Evolutionary conservation across 2,329 filamentous ascomycete species (phyloP).

Genomic region (Penicillium vulpinum): DNA sequence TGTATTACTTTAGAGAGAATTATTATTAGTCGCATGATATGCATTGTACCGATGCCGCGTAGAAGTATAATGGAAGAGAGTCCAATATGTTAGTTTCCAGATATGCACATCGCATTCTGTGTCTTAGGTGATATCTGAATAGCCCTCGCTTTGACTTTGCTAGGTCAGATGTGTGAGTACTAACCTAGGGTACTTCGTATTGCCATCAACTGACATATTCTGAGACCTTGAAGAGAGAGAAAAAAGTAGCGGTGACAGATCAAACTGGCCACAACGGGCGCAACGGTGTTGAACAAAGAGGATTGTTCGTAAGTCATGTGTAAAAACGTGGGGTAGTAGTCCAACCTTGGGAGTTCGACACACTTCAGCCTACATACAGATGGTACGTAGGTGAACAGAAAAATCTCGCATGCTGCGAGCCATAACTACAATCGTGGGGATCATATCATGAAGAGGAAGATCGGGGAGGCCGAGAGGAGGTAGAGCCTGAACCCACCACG

Average conservation of each 20-base stretch:
- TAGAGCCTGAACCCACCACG: background rate
- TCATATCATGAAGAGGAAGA: background rate
- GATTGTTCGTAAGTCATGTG: background rate
- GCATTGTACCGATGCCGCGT: background rate
- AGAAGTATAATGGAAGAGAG: background rate
- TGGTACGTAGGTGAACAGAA: background rate
- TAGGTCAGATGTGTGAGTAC: background rate
- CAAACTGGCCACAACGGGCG: background rate
- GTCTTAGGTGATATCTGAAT: background rate
- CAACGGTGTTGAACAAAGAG: background rate
- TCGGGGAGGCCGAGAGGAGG: conserved; percentile 4
- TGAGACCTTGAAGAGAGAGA: background rate
- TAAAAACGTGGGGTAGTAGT: background rate
- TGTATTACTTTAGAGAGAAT: background rate
- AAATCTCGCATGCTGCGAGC: conserved; percentile 8
- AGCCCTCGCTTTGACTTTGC: background rate
- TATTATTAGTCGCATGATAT: conserved; percentile 1
- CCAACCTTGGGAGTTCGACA: too few relatives aligned
- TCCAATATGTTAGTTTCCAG: background rate
- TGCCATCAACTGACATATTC: background rate
- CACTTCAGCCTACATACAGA: background rate
- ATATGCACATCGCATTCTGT: background rate
- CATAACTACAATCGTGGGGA: background rate
- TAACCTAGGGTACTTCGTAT: background rate
- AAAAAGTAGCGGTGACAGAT: background rate